phyloP scores from a whole-genome alignment of 768 basidiomycete species.

The Guyanaporus albipodus region DNA sequence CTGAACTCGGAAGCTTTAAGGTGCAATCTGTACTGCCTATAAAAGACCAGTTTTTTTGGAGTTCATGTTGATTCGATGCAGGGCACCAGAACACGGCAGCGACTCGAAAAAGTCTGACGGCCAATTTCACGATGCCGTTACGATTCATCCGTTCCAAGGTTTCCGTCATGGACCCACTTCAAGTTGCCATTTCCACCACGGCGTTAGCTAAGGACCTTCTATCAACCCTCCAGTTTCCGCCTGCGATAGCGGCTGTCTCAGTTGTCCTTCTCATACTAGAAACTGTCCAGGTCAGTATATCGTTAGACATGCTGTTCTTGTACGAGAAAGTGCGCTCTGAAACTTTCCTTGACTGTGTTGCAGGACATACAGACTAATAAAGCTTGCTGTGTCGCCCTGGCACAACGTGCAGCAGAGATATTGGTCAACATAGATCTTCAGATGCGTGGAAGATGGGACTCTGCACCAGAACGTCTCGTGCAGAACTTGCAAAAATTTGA shows the following conservation, averaged over 20 bases:
- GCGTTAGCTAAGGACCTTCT: constrained; percentile 31
- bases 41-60: too few relatives aligned
- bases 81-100: neutral
- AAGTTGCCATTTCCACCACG: constrained; percentile 29
- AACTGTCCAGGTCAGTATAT: constrained; percentile 39
- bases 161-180: constrained; percentile 27
- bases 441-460: constrained; percentile 44
- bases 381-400: constrained; percentile 36
- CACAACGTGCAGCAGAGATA: constrained; percentile 39
- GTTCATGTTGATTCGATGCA: neutral
- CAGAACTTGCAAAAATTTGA: constrained; percentile 41
- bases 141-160: constrained; percentile 27
- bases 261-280: constrained; percentile 42
- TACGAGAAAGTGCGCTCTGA: neutral
- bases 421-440: constrained; percentile 42
- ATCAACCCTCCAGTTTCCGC: constrained; percentile 38
- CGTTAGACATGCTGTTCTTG: neutral
- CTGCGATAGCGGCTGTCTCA: constrained; percentile 38
- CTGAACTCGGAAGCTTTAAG: too few relatives aligned
- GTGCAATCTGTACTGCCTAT: too few relatives aligned
- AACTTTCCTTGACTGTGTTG: neutral
- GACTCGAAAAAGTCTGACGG: neutral
- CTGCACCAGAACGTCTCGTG: constrained; percentile 37
- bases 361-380: constrained; percentile 37
- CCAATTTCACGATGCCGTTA: constrained; percentile 24